Evolutionary conservation across 1,139 yeast species (phyloP), one percentile per base, ranked within the genome.

Genomic region (Pichia sp.): DNA sequence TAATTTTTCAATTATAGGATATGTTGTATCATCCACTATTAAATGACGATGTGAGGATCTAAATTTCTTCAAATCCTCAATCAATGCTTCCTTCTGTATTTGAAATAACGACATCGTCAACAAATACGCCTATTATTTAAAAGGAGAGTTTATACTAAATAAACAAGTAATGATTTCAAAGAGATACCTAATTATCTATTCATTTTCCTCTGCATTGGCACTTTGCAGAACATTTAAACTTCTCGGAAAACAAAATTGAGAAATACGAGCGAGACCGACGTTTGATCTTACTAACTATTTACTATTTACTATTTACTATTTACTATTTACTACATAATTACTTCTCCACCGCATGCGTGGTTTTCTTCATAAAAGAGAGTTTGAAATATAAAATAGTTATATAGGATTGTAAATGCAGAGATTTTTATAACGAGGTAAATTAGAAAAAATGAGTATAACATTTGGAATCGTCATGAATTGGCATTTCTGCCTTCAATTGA

Each of bases 401-500:
- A 19, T 19, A 36, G 13, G 5, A 19, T 18, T 19, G 11, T 19
- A n/a, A 11, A 18, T n/a, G 18, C 19, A 34, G 8, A 10, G 10
- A 1, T 22, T 29, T 14, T 14, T 22, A 11, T 39, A 14, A 3
- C 2, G 3, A 7, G 6, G 19, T 39, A 27, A 41, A 45, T 56
- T 72, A 87, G 61, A 83, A 84, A 68, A 85, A 91, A 66, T 90
- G 96, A 5, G 97, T 91, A 69, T 85, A 83, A 60, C 89, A 83
- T 59, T 79, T 75, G 3, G 96, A 87, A 29, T 79, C 82, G 48
- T 79, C 83, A 67, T 91, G 97, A 46, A 91, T 78, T 38, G 78
- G 83, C 99, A 91, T 91, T 58, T 80, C 82, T 52, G 71, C 65
- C 70, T 87, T 87, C 63, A 89, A 71, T 53, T 76, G 76, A 68